Conservation (phyloP, 2,329 filamentous ascomycete genomes). For the Fusarium sp. region DNA sequence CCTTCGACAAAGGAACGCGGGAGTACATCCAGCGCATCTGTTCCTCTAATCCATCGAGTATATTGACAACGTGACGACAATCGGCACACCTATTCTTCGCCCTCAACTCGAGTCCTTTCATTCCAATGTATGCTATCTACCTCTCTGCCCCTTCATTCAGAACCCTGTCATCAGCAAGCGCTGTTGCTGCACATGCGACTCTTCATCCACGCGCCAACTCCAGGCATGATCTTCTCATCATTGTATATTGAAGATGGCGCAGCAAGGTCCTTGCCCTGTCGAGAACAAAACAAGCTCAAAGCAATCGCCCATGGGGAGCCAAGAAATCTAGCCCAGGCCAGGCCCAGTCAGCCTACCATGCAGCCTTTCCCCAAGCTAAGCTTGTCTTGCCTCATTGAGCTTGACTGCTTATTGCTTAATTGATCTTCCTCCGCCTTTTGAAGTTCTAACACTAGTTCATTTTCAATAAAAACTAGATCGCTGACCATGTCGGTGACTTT, state of each 20-base stretch:
- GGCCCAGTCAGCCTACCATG: slow-evolving; percentile 34
- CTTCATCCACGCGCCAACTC: slow-evolving; percentile 17
- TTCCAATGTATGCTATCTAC: slow-evolving; percentile 3
- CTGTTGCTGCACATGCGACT: slow-evolving; percentile 1
- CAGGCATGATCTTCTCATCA: slow-evolving; percentile 6
- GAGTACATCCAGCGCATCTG: slow-evolving; percentile 3
- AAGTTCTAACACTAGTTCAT: neutral
- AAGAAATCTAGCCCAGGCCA: slow-evolving; percentile 30
- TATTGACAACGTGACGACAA: slow-evolving; percentile 14
- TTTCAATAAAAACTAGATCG: slow-evolving; percentile 11
- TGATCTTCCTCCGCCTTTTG: slow-evolving; percentile 17
- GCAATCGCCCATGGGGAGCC: slow-evolving; percentile 20
- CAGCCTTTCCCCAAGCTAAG: slow-evolving; percentile 21
- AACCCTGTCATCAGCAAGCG: slow-evolving; percentile 17
- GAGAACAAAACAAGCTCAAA: slow-evolving; percentile 32
- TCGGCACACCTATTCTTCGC: neutral
- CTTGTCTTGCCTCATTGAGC: slow-evolving; percentile 27
- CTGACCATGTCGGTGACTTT: slow-evolving; percentile 50
- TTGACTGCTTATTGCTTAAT: slow-evolving; percentile 13
- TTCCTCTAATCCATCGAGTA: slow-evolving; percentile 24
- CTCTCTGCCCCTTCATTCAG: neutral
- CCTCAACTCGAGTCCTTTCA: neutral
- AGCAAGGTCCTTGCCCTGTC: slow-evolving; percentile 22
- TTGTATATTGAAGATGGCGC: slow-evolving; percentile 23
- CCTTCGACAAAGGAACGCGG: slow-evolving; percentile 3